Evolutionary conservation across 768 basidiomycete species (phyloP), one percentile per base, ranked within the genome.

Genomic region (Rhizopogon roseolus): DNA sequence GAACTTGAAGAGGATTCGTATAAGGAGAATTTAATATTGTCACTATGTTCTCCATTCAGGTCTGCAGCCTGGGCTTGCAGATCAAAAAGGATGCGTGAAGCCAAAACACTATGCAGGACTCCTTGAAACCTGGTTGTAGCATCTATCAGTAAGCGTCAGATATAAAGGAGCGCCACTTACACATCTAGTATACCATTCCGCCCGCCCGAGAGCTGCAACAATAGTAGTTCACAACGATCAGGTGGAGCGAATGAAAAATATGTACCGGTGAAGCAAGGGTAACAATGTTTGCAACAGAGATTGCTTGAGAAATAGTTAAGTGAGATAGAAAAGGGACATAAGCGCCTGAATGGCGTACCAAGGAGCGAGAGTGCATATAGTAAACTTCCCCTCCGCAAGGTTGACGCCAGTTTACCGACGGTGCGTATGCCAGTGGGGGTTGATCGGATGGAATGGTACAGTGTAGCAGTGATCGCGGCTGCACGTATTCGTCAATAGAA

Each of bases 1-100:
- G 22, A 22, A 22, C 3, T 22, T 3, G 22, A 22, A 22, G 22
- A 22, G 22, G 22, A 22, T 22, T 22, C 22, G 22, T 22, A 22
- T 22, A 22, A 22, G 3, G 22, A 3, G 22, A 22, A 22, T 22
- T 22, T 1, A 22, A 22, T 1, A 22, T 22, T 22, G 3, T 1
- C 22, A 22, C 22, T 1, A 22, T 14, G 11, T 34, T 19, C 45
- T 14, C 19, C n/a, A 32, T 13, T 8, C 32, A 17, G 13, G 17
- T 45, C 19, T 41, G 54, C 46, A 14, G 29, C 29, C 29, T 29
- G 29, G 9, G 13, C 14, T 11, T 39, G 54, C 44, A 58, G 19
- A n/a, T 55, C 49, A 22, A 58, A 58, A 3, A 58, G 54, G 36
- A 58, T 55, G 14, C 57, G 49, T 3, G 57, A 55, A 8, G 57